These are phyloP conservation scores for Populus euphratica DNA, from an alignment of 345 rosid species.

Conservation along the genomic window DNA sequence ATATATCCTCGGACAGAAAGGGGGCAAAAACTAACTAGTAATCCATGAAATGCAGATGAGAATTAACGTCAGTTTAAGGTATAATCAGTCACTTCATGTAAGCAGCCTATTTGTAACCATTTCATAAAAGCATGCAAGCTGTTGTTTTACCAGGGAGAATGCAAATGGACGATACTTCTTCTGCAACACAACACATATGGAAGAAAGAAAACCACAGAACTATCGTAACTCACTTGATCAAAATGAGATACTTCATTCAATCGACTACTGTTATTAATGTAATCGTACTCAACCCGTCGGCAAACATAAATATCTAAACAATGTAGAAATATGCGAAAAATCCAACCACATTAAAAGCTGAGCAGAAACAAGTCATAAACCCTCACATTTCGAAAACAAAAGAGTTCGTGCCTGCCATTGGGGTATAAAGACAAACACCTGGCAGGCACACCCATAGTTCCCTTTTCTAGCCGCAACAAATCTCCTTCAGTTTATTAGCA, in stretches of 20 bases:
- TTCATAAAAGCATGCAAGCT: no score
- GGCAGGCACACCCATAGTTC: constrained; percentile 10
- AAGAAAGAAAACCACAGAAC: neutral
- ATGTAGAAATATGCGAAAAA: neutral
- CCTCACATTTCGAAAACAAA: neutral
- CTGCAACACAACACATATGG: neutral
- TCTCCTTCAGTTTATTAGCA: constrained; percentile 50
- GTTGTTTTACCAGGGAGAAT: neutral
- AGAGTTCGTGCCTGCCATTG: neutral
- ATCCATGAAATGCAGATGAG: neutral
- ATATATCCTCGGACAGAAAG: neutral
- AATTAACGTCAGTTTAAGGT: neutral
- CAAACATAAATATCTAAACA: neutral
- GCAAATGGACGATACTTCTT: neutral
- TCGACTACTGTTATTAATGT: neutral
- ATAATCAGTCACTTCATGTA: no score
- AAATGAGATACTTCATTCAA: neutral
- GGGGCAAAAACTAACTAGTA: neutral
- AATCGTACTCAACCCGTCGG: neutral
- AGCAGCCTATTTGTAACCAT: neutral
- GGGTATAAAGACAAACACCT: constrained; percentile 50
- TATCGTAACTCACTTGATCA: neutral
- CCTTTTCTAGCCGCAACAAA: constrained; percentile 35
- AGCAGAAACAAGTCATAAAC: neutral
- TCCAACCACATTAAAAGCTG: neutral